Conservation (phyloP, 345 rosid genomes). For the Brassica carinata region DNA sequence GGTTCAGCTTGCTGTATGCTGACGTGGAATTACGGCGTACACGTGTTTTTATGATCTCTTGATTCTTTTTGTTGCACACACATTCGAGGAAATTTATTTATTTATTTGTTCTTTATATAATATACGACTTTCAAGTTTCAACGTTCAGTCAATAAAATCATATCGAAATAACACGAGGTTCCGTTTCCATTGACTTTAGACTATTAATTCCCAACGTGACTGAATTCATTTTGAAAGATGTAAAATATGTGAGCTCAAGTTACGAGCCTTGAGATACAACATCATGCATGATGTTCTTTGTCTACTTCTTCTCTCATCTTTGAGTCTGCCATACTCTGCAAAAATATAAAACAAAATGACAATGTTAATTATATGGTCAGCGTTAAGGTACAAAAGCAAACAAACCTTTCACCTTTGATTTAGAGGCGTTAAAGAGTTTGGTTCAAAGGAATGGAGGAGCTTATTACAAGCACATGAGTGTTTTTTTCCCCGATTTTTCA, state of each 20-base stretch:
- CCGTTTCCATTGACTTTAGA: neutral
- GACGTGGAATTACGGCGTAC: constrained; percentile 20
- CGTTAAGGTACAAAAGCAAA: no score
- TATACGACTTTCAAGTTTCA: constrained; percentile 11
- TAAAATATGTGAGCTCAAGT: neutral
- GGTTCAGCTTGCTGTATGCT: constrained; percentile 24
- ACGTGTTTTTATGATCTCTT: neutral
- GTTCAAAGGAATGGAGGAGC: no score
- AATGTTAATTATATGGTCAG: no score
- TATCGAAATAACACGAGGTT: neutral
- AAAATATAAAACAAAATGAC: neutral
- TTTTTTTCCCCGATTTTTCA: neutral
- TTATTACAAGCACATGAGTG: no score
- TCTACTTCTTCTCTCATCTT: constrained; percentile 1
- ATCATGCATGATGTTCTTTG: neutral
- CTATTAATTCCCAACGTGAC: neutral
- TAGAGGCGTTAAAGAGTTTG: no score
- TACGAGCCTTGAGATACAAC: neutral
- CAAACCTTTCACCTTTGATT: no score
- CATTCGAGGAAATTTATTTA: constrained; percentile 1
- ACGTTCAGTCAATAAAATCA: neutral
- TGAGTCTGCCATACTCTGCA: constrained; percentile 17
- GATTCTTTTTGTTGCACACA: neutral
- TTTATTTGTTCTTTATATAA: constrained; percentile 14
- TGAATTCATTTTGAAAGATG: neutral